Evolutionary conservation across 2,329 filamentous ascomycete species (phyloP).

Genomic region (Pseudogymnoascus sp.): DNA sequence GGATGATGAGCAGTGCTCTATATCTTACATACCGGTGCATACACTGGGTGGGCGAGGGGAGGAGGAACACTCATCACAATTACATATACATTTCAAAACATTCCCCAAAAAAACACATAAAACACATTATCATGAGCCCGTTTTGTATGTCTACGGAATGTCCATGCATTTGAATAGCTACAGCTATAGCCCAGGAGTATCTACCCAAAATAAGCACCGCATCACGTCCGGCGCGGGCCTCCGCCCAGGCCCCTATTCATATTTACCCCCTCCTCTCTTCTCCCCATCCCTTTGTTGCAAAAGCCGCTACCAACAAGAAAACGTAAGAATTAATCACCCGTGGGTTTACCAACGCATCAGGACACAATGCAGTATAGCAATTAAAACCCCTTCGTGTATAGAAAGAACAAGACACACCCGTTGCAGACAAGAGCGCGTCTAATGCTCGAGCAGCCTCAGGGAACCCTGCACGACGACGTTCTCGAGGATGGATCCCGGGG

Average conservation of each 20-base stretch:
- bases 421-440: conserved; percentile 24
- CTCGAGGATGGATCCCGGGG: conserved; percentile 92
- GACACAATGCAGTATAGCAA: not conserved
- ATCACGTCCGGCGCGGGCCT: not conserved
- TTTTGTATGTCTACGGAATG: not conserved
- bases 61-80: not conserved
- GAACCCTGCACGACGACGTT: conserved; percentile 99
- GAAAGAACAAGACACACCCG: not conserved
- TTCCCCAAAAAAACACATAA: not conserved
- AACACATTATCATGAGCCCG: not conserved
- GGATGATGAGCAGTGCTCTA: not conserved
- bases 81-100: not conserved
- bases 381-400: not conserved
- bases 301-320: not conserved
- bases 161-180: conserved; percentile 4
- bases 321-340: conserved; percentile 1
- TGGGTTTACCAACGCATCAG: not conserved
- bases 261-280: not conserved
- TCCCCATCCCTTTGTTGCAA: not conserved
- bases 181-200: not conserved
- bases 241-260: not conserved
- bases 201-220: not conserved
- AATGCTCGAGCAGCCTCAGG: conserved; percentile 66
- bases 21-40: not conserved
- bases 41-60: not conserved